These are phyloP conservation scores for Ustilago shanxiensis DNA, from an alignment of 1,284 basidiomycete species.

Conservation along the genomic window DNA sequence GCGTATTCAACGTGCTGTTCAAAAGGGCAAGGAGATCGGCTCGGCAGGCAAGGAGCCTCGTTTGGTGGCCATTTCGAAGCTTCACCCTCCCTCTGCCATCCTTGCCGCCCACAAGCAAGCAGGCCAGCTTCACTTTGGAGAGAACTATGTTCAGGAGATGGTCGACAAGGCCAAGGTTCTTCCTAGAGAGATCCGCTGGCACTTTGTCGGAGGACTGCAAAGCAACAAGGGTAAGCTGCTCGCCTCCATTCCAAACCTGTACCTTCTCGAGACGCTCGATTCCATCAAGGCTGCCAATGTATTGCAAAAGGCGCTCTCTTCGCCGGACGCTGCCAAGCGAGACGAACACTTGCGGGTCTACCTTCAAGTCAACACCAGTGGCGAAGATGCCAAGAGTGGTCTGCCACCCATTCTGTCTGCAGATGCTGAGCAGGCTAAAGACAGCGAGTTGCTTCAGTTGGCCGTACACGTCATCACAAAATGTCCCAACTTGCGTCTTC, in stretches of 20 bases:
- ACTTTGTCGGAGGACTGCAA: conserved; percentile 94
- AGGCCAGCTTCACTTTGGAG: conserved; percentile 91
- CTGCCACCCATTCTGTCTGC: conserved; percentile 75
- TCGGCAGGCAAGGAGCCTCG: conserved; percentile 67
- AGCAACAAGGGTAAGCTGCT: conserved; percentile 93
- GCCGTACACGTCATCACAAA: conserved; percentile 79
- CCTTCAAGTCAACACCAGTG: conserved; percentile 94
- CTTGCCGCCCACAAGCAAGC: conserved; percentile 73
- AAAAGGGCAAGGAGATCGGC: conserved; percentile 42
- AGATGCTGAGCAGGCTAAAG: conserved; percentile 48
- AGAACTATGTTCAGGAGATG: conserved; percentile 97
- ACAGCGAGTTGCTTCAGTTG: conserved; percentile 74
- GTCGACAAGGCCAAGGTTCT: conserved; percentile 76
- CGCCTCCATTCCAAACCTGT: conserved; percentile 89
- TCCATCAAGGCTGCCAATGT: conserved; percentile 85
- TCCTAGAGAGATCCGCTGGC: conserved; percentile 77
- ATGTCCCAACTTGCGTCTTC: conserved; percentile 82
- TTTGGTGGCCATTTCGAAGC: conserved; percentile 93
- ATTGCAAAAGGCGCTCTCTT: conserved; percentile 82
- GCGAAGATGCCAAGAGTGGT: conserved; percentile 90
- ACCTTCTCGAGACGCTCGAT: conserved; percentile 89
- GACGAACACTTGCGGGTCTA: conserved; percentile 79
- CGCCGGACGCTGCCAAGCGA: conserved; percentile 70
- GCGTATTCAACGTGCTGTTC: conserved; percentile 41
- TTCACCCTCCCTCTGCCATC: conserved; percentile 89